Conservation (phyloP, 2,329 filamentous ascomycete genomes). For the Penicillium sp. region DNA sequence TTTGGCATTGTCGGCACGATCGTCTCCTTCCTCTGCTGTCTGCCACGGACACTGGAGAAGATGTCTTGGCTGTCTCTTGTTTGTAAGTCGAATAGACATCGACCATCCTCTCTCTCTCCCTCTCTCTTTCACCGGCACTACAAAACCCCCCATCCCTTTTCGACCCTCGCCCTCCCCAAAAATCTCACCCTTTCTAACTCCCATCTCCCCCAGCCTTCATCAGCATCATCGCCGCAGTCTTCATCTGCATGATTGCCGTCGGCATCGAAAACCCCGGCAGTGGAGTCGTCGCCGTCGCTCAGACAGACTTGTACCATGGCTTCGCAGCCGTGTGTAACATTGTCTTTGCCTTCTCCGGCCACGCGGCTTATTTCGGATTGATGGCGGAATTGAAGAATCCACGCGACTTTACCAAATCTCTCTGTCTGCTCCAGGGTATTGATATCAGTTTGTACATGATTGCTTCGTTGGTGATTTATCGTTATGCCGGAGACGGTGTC, state of each 20-base stretch:
- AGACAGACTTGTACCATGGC: constrained; percentile 47
- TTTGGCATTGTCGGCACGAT: constrained; percentile 56
- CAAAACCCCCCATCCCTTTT: background rate
- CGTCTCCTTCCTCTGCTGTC: constrained; percentile 53
- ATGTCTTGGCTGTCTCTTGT: constrained; percentile 58
- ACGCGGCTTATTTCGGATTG: constrained; percentile 64
- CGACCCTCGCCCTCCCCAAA: too few relatives aligned
- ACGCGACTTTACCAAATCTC: constrained; percentile 55
- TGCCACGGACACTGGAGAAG: constrained; percentile 58
- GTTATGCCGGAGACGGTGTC: constrained; percentile 57
- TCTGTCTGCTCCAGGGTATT: constrained; percentile 54
- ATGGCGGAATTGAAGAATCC: constrained; percentile 60
- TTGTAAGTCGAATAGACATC: constrained; percentile 28
- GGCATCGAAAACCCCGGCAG: constrained; percentile 46
- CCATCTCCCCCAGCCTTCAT: constrained; percentile 46
- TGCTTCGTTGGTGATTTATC: constrained; percentile 62
- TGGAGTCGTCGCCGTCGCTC: constrained; percentile 32
- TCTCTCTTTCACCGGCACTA: background rate
- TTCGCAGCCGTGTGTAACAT: constrained; percentile 63
- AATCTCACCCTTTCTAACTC: background rate
- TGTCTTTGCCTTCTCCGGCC: constrained; percentile 63
- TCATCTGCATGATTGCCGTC: constrained; percentile 61
- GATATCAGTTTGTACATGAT: constrained; percentile 60
- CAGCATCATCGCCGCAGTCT: constrained; percentile 58
- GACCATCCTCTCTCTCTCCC: background rate